These are phyloP conservation scores for Aurifilum marmelostoma DNA, from an alignment of 2,329 filamentous ascomycete species.

Conservation along the genomic window DNA sequence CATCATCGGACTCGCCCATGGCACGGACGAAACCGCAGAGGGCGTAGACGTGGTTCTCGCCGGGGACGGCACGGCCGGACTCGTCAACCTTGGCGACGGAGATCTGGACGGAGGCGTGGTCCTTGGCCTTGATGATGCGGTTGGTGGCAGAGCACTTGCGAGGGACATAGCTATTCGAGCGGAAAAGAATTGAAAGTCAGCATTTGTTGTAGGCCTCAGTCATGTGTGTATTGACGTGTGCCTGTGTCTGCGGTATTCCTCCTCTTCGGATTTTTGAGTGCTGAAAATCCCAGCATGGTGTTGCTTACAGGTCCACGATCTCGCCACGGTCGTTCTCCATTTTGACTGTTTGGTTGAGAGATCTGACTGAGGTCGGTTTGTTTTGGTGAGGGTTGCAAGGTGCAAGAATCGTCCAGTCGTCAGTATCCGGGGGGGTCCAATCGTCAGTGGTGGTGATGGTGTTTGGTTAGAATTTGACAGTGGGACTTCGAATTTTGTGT, in stretches of 20 bases:
- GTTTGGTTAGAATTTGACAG: slow-evolving; percentile 27
- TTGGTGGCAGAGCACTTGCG: slow-evolving; percentile 99
- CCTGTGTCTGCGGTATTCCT: background rate
- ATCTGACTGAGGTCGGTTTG: slow-evolving; percentile 36
- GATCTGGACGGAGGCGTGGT: slow-evolving; percentile 98
- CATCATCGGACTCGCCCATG: slow-evolving; percentile 97
- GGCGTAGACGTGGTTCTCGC: slow-evolving; percentile 97
- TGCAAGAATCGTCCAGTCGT: slow-evolving; percentile 37
- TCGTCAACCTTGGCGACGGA: slow-evolving; percentile 98
- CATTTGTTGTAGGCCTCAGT: slow-evolving; percentile 23
- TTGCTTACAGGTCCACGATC: slow-evolving; percentile 94
- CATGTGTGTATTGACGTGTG: background rate
- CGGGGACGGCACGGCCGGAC: slow-evolving; percentile 89
- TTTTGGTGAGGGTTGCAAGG: slow-evolving; percentile 37
- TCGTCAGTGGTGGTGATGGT: slow-evolving; percentile 21
- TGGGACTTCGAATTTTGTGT: slow-evolving; percentile 24
- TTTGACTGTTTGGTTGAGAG: slow-evolving; percentile 56
- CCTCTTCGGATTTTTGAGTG: too few relatives aligned
- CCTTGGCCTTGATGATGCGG: slow-evolving; percentile 99
- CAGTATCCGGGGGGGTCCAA: slow-evolving; percentile 16
- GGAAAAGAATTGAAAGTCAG: slow-evolving; percentile 34
- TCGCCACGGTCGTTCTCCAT: slow-evolving; percentile 99
- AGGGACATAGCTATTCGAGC: slow-evolving; percentile 78
- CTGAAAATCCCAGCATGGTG: slow-evolving; percentile 14
- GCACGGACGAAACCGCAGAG: slow-evolving; percentile 97